A percentile compares a stretch with the other conserved stretches of the same genome.
phyloP scores from a whole-genome alignment of 208 protist genomes.

The Leishmania tropica region DNA sequence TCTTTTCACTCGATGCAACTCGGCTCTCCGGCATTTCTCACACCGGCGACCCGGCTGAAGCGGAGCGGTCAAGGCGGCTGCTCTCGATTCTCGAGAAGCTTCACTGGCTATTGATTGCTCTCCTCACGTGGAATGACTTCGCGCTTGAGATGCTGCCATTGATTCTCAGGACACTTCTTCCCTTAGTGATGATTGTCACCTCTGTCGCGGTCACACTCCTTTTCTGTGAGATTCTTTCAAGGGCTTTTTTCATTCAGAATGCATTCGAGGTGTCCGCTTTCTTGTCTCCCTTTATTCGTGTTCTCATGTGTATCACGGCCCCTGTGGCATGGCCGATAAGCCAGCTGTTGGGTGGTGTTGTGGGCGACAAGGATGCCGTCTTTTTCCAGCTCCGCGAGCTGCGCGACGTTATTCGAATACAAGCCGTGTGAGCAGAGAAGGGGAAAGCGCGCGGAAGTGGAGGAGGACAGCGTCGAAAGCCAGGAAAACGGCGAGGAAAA shows the following conservation, averaged over 20 bases:
- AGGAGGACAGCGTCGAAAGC: slow-evolving; percentile 21
- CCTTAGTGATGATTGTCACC: slow-evolving; percentile 45
- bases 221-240: slow-evolving; percentile 79
- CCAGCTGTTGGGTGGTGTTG: slow-evolving; percentile 58
- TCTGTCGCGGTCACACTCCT: slow-evolving; percentile 64
- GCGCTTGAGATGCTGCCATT: slow-evolving; percentile 77
- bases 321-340: slow-evolving; percentile 72
- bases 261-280: slow-evolving; percentile 53
- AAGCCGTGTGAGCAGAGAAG: slow-evolving; percentile 35
- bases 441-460: slow-evolving; percentile 16
- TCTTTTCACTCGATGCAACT: slow-evolving; percentile 65
- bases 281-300: slow-evolving; percentile 52
- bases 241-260: slow-evolving; percentile 69
- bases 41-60: slow-evolving; percentile 38
- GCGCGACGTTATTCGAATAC: slow-evolving; percentile 56
- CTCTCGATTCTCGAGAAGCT: slow-evolving; percentile 64
- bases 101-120: slow-evolving; percentile 70
- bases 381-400: slow-evolving; percentile 67
- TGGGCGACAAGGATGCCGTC: slow-evolving; percentile 65
- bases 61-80: slow-evolving; percentile 35
- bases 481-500: slow-evolving; percentile 51
- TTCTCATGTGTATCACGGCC: slow-evolving; percentile 58
- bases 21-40: slow-evolving; percentile 42
- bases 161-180: slow-evolving; percentile 59
- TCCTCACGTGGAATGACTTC: slow-evolving; percentile 62